Conservation (phyloP, 2,329 filamentous ascomycete species). For the Sodiomyces alkalinus region DNA sequence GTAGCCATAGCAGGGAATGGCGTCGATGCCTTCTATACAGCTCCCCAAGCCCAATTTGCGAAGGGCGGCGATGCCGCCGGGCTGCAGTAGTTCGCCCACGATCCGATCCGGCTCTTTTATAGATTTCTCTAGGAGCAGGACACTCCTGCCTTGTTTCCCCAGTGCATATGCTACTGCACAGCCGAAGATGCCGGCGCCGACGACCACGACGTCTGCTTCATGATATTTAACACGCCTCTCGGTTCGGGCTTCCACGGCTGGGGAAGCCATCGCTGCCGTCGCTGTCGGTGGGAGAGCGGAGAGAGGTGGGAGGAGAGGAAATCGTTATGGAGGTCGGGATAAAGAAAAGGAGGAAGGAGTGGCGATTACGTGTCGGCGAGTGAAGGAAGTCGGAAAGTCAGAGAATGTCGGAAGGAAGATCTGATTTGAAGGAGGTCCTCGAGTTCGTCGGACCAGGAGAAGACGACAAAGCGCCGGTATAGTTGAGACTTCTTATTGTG, state of each 20-base stretch:
- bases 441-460: no score
- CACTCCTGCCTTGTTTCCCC: constrained; percentile 77
- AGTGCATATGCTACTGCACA: constrained; percentile 75
- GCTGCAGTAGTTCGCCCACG: constrained; percentile 88
- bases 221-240: constrained; percentile 38
- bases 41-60: constrained; percentile 64
- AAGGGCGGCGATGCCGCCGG: constrained; percentile 72
- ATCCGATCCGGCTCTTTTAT: constrained; percentile 91
- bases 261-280: constrained; percentile 16
- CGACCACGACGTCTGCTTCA: constrained; percentile 72
- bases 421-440: no score
- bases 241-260: constrained; percentile 23
- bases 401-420: no score
- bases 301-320: neutral
- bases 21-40: constrained; percentile 80
- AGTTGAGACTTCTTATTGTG: no score
- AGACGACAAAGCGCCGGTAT: no score
- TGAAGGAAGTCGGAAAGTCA: no score
- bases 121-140: constrained; percentile 76
- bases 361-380: no score
- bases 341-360: no score
- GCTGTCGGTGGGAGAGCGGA: constrained; percentile 13
- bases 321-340: no score
- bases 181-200: constrained; percentile 82
- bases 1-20: constrained; percentile 71